Evolutionary conservation across 176 grass and related monocot species (phyloP), one percentile per base, ranked within the genome.

Genomic region (Triticum timopheevii): DNA sequence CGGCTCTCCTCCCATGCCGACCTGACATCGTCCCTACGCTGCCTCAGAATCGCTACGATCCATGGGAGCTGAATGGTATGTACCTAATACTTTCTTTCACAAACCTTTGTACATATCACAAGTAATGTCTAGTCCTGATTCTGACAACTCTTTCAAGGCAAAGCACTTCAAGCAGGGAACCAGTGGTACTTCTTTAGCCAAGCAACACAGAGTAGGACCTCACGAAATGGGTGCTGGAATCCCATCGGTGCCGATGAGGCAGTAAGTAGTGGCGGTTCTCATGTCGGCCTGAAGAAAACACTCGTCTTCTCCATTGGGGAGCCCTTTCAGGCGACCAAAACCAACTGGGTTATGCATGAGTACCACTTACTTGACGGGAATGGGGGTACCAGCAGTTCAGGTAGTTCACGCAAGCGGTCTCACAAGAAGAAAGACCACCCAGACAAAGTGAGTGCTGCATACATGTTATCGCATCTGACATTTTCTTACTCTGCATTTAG

Each of bases 311-410:
- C 80, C 71, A 61, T 89, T 22, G 90, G 89, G 24, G 83, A 92
- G 31, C 66, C 88, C 13, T 79, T 64, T n/a, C 66, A 93, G 25
- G 88, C 77, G 4, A 83, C 78, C 77, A 78, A 93, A 77, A 96
- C 97, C 59, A 96, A 92, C 80, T 99, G 97, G 97, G 23, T 90
- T 68, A 99, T 96, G 97, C 88, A 99, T 78, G 97, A 99, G 82
- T 99, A 93, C 83, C 94, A 96, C 80, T 77, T 99, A 65, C 19
- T 89, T 27, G 94, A 99, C 70, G 85, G 85, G 24, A 81, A 38
- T 61, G 50, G 38, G 34, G 52, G 88, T 20, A 58, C 78, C 81
- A 90, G 76, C 69, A 77, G 38, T 52, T 78, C 84, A 27, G 84
- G 71, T 42, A 77, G 65, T 78, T 78, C 89, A 59, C 79, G 84